Base-by-base conservation (phyloP, 2,329 filamentous ascomycete genomes). In the Neurospora sp. region DNA sequence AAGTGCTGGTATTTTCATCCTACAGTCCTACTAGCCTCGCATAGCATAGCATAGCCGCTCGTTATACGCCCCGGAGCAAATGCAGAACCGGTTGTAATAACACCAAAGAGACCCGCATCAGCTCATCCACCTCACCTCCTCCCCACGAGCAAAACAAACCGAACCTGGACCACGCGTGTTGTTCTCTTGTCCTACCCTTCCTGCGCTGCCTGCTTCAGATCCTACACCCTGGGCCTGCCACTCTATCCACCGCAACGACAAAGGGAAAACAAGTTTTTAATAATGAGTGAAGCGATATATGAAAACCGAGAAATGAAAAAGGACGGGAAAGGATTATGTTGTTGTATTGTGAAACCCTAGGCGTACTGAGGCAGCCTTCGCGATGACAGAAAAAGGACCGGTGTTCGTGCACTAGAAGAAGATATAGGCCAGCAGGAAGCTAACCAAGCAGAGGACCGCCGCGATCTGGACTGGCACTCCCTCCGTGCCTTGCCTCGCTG, bases 381-480 rank as follows among this genome's bases (percentile, higher is more conserved):
- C 52, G 3, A 62, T 33, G 52, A 62, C 15, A 10, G 15, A 62
- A 62, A 62, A 17, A 33, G 12, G 52, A 62, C 52, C 23, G 52
- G 52, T 62, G 52, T 33, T 62, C 33, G 23, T 43, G 37, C 15
- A 41, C 68, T 89, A 99, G 82, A 99, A 99, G 84, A 99, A 93
- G 81, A 98, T 88, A 82, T 97, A 99, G 69, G 93, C 96, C 75
- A 98, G 87, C 78, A 99, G 82, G 83, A 99, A 99, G 84, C 92
- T 94, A 73, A 97, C 76, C 76, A 99, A 84, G 79, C 94, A 97
- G 62, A 99, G 83, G 28, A 88, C 84, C 28, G 96, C 95, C 65
- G 92, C 92, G 72, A 95, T 87, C 79, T 95, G 91, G 67, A 99
- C 88, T 0, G 96, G 90, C 3, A 99, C 95, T 28, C 96, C 95